Conservation (phyloP, 768 basidiomycete species). For the Pleurotus citrinopileatus region DNA sequence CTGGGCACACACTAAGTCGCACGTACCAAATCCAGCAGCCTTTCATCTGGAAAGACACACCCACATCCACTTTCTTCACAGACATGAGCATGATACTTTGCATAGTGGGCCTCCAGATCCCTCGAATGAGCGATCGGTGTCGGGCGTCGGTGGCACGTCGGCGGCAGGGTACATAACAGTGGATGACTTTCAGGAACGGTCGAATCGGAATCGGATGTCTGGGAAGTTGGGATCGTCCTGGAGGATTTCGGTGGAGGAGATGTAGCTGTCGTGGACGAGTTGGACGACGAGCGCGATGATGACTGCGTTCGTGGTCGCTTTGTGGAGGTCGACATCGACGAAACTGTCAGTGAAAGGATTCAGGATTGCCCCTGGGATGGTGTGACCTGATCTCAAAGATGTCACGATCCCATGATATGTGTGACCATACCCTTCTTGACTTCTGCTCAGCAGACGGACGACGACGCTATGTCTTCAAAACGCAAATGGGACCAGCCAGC, state of each 20-base stretch:
- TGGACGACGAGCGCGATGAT: conserved; percentile 12
- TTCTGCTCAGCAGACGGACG: too few species aligned
- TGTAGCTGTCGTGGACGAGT: conserved; percentile 1
- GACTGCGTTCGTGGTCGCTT: conserved; percentile 13
- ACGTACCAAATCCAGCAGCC: conserved; percentile 77
- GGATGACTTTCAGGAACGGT: conserved; percentile 25
- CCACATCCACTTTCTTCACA: conserved; percentile 69
- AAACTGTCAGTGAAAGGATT: not conserved
- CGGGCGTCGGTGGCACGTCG: conserved; percentile 69
- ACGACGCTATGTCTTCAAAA: conserved; percentile 57
- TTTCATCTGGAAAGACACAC: conserved; percentile 83
- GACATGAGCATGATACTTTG: conserved; percentile 80
- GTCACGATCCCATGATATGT: not conserved
- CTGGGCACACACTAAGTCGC: too few species aligned
- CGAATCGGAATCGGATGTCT: not conserved
- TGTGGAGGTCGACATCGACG: conserved; percentile 9
- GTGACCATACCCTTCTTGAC: too few species aligned
- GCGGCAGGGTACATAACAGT: conserved; percentile 73
- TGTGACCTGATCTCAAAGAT: not conserved
- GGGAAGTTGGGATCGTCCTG: not conserved
- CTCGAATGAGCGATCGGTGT: conserved; percentile 62
- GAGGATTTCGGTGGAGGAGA: conserved; percentile 9
- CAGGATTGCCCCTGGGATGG: not conserved
- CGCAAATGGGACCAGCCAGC: conserved; percentile 82
- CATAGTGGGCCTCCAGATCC: conserved; percentile 83